Conservation (phyloP, 768 basidiomycete species). For the Pholiota conissans region DNA sequence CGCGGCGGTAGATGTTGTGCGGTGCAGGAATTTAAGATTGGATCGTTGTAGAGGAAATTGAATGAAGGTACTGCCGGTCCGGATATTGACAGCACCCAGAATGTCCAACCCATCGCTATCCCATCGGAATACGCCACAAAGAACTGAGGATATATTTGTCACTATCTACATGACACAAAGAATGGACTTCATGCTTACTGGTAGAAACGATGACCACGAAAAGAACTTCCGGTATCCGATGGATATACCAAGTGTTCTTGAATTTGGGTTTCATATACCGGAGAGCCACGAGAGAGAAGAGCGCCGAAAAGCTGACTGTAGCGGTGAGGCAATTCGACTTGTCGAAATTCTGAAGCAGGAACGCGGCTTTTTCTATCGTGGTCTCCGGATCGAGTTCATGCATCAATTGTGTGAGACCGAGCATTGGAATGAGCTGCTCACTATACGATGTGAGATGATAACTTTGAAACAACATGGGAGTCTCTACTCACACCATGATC, state of each 20-base stretch:
- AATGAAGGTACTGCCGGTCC: conserved; percentile 61
- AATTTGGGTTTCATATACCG: conserved; percentile 58
- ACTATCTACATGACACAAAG: neutral
- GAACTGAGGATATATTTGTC: conserved; percentile 40
- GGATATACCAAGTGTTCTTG: conserved; percentile 67
- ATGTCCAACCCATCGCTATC: conserved; percentile 79
- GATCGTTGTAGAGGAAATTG: conserved; percentile 67
- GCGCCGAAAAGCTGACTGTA: conserved; percentile 69
- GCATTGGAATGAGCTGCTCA: conserved; percentile 88
- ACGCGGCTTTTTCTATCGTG: conserved; percentile 75
- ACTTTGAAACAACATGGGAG: neutral
- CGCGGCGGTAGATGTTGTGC: conserved; percentile 87
- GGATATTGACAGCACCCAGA: conserved; percentile 74
- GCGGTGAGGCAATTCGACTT: conserved; percentile 71
- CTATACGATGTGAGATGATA: conserved; percentile 31
- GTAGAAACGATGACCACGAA: conserved; percentile 84
- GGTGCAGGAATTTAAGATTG: conserved; percentile 64
- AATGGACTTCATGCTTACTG: conserved; percentile 55
- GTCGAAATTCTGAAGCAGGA: conserved; percentile 63
- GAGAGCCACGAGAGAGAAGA: conserved; percentile 63
- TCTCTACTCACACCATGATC: conserved; percentile 68
- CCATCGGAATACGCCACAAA: conserved; percentile 73
- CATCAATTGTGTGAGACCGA: conserved; percentile 68
- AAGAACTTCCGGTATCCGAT: conserved; percentile 88
- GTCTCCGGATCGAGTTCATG: conserved; percentile 58